These are phyloP conservation scores for Ustilago sp. DNA, from an alignment of 1,284 basidiomycete species.

Conservation along the genomic window DNA sequence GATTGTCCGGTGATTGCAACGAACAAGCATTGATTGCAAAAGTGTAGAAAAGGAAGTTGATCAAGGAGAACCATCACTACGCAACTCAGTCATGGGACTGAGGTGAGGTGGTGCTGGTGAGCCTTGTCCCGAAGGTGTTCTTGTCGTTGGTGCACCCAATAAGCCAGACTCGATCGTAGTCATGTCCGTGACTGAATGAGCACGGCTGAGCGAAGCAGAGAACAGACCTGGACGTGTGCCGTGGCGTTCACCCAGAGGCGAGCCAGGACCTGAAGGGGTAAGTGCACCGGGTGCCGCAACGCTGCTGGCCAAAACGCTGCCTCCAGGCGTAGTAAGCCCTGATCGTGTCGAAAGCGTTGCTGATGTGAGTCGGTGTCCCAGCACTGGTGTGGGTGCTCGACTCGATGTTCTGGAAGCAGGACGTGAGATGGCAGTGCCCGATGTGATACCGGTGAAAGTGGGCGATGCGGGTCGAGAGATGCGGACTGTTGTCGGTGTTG, in stretches of 20 bases:
- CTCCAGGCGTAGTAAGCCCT: slow-evolving; percentile 27
- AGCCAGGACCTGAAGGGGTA: slow-evolving; percentile 34
- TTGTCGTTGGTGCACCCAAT: slow-evolving; percentile 23
- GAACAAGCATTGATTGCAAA: background rate
- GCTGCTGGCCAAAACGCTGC: slow-evolving; percentile 17
- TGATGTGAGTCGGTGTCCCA: slow-evolving; percentile 50
- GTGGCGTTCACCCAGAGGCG: slow-evolving; percentile 40
- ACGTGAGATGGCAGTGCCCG: slow-evolving; percentile 44
- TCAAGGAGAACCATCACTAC: slow-evolving; percentile 18
- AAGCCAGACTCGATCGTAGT: slow-evolving; percentile 25
- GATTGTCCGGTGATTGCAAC: background rate
- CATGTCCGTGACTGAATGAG: slow-evolving; percentile 42
- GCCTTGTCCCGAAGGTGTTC: slow-evolving; percentile 39
- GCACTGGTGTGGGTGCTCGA: slow-evolving; percentile 48
- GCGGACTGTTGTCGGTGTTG: slow-evolving; percentile 36
- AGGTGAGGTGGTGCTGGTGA: slow-evolving; percentile 38
- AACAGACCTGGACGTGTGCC: slow-evolving; percentile 25
- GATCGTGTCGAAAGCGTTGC: slow-evolving; percentile 37
- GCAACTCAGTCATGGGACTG: slow-evolving; percentile 36
- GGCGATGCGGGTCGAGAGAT: slow-evolving; percentile 47
- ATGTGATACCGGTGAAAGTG: slow-evolving; percentile 31
- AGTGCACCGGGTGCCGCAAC: slow-evolving; percentile 13
- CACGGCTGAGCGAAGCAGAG: slow-evolving; percentile 41
- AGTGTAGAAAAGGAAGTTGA: background rate
- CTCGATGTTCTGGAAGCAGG: slow-evolving; percentile 49